Percentiles rank a stretch among this genome's conserved stretches.
These are phyloP conservation scores for Neopestalotiopsis clavispora DNA, from an alignment of 2,329 filamentous ascomycete genomes.

Conservation along the genomic window DNA sequence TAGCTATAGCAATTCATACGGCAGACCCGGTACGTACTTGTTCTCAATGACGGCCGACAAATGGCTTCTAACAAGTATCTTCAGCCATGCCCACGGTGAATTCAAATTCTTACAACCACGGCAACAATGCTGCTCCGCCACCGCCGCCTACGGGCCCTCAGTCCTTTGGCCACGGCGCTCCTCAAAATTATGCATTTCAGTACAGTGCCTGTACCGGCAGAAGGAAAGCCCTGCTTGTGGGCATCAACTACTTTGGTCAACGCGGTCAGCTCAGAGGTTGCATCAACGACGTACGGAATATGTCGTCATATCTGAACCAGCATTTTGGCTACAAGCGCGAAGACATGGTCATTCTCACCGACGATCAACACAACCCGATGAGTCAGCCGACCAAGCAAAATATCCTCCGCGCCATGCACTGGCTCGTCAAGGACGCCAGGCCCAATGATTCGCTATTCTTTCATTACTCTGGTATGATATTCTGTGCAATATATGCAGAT, in stretches of 20 bases:
- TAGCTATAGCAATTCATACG: conserved; percentile 52
- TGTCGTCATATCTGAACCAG: conserved; percentile 88
- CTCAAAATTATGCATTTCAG: conserved; percentile 80
- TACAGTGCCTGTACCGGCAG: conserved; percentile 91
- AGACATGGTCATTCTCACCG: conserved; percentile 96
- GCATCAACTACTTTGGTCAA: conserved; percentile 96
- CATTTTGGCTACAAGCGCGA: conserved; percentile 92
- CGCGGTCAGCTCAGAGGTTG: conserved; percentile 89
- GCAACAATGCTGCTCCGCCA: conserved; percentile 63
- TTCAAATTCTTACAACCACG: conserved; percentile 60
- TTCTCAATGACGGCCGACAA: background rate
- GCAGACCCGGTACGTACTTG: conserved; percentile 51
- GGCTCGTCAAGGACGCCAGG: conserved; percentile 91
- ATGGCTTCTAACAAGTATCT: conserved; percentile 10
- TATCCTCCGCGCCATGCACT: conserved; percentile 95
- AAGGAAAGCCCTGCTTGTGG: conserved; percentile 87
- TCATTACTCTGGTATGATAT: conserved; percentile 82
- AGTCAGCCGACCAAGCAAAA: conserved; percentile 96
- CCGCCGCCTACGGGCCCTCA: conserved; percentile 72
- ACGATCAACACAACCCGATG: conserved; percentile 97
- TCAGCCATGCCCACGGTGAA: conserved; percentile 46
- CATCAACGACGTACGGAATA: conserved; percentile 97
- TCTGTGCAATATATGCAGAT: background rate
- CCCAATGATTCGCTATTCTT: conserved; percentile 97
- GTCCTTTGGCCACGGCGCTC: conserved; percentile 80